Evolutionary conservation across 2,329 filamentous ascomycete genomes (phyloP).

Genomic region (Penicillium sp.): DNA sequence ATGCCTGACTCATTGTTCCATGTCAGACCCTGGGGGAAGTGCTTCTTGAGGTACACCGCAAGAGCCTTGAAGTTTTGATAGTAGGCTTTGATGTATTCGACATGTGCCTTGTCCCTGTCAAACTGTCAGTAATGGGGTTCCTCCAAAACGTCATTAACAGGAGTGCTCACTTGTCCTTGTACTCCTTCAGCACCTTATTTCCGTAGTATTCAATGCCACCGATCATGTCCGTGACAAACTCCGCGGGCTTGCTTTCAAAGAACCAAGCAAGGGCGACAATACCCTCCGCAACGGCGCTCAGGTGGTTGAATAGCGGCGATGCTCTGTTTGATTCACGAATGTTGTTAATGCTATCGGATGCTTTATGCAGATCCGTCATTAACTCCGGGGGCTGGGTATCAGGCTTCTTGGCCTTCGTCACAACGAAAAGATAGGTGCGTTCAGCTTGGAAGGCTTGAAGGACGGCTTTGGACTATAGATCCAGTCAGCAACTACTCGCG

Average conservation of each 20-base stretch:
- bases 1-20: constrained; percentile 81
- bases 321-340: constrained; percentile 79
- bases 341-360: constrained; percentile 74
- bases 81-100: constrained; percentile 90
- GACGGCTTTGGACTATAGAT: constrained; percentile 54
- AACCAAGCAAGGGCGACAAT: constrained; percentile 91
- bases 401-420: constrained; percentile 90
- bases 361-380: constrained; percentile 81
- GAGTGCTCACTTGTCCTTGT: constrained; percentile 70
- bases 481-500: constrained; percentile 13
- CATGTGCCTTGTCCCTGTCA: constrained; percentile 70
- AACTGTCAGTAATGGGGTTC: constrained; percentile 22
- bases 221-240: constrained; percentile 80
- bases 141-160: neutral
- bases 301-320: constrained; percentile 72
- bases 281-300: constrained; percentile 85
- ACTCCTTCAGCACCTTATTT: constrained; percentile 87
- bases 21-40: constrained; percentile 73
- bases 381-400: constrained; percentile 71
- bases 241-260: constrained; percentile 76
- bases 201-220: constrained; percentile 89
- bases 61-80: constrained; percentile 87
- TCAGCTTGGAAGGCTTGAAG: constrained; percentile 75
- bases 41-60: constrained; percentile 77
- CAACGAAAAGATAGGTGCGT: constrained; percentile 81